Evolutionary conservation across 805 yeast species (phyloP).

Genomic region (Komagataella pastoris): DNA sequence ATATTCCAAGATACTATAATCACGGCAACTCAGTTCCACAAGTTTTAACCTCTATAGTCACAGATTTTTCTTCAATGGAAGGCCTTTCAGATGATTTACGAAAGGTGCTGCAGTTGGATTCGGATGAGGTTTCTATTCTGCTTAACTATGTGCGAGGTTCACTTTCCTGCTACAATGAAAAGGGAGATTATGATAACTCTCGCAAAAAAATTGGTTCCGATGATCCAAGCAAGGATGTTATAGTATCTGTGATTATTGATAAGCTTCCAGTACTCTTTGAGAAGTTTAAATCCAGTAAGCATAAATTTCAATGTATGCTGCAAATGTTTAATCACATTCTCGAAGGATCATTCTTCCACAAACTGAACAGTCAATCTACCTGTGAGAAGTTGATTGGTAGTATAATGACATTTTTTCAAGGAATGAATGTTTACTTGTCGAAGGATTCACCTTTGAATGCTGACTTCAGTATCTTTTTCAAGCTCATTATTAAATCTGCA

Average conservation of each 20-base stretch:
- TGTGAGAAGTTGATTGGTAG: background rate
- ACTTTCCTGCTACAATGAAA: background rate
- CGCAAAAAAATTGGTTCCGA: background rate
- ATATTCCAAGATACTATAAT: conserved; percentile 1
- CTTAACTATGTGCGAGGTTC: background rate
- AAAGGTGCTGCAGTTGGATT: background rate
- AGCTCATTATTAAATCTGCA: background rate
- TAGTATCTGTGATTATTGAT: background rate
- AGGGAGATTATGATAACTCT: background rate
- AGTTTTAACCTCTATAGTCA: background rate
- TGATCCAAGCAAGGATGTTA: background rate
- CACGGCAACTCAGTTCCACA: background rate
- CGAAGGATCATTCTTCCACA: background rate
- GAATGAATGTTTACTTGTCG: background rate
- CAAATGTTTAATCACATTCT: background rate
- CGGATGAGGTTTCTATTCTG: background rate
- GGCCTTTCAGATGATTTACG: background rate
- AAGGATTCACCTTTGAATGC: background rate
- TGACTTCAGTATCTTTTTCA: background rate
- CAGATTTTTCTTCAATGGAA: background rate
- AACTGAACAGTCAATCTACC: background rate
- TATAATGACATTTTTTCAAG: background rate
- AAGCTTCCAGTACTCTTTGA: background rate
- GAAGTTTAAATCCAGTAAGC: background rate
- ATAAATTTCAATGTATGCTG: background rate